These are phyloP conservation scores for Nymphaea thermarum DNA, from an alignment of 164 flowering plant genomes.

Conservation along the genomic window DNA sequence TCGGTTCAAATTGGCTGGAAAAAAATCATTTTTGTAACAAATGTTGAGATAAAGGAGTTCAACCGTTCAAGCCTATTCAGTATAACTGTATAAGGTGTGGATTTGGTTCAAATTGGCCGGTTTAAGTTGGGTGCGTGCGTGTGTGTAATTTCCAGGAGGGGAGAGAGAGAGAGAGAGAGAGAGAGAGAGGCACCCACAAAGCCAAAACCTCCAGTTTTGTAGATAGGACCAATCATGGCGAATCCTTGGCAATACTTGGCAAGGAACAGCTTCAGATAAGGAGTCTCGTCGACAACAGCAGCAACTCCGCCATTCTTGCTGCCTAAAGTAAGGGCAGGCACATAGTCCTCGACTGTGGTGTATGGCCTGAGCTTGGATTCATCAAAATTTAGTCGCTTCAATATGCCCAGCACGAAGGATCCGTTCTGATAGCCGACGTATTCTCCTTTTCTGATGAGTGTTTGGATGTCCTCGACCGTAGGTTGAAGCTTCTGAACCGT, in stretches of 20 bases:
- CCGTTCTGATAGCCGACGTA: conserved; percentile 25
- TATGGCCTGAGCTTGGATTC: conserved; percentile 14
- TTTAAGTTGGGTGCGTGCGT: no score
- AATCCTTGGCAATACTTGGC: conserved; percentile 14
- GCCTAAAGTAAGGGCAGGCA: conserved; percentile 19
- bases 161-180: conserved; percentile 3
- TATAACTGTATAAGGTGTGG: no score
- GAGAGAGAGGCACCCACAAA: conserved; percentile 12
- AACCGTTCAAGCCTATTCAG: no score
- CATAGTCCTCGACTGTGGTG: conserved; percentile 12
- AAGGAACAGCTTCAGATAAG: conserved; percentile 29
- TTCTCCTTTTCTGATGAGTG: conserved; percentile 19
- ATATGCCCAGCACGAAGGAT: conserved; percentile 22
- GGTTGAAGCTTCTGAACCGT: conserved; percentile 37
- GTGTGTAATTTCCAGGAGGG: no score
- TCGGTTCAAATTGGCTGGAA: no score
- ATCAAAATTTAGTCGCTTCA: conserved; percentile 12
- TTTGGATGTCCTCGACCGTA: conserved; percentile 17
- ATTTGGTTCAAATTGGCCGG: no score
- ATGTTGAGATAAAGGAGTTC: no score
- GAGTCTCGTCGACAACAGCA: conserved; percentile 36
- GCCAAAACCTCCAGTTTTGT: conserved; percentile 15
- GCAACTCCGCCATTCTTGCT: conserved; percentile 24
- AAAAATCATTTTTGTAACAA: no score
- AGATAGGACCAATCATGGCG: conserved; percentile 12